These are phyloP conservation scores for Calycina herbarum DNA, from an alignment of 2,329 filamentous ascomycete genomes.

Conservation along the genomic window DNA sequence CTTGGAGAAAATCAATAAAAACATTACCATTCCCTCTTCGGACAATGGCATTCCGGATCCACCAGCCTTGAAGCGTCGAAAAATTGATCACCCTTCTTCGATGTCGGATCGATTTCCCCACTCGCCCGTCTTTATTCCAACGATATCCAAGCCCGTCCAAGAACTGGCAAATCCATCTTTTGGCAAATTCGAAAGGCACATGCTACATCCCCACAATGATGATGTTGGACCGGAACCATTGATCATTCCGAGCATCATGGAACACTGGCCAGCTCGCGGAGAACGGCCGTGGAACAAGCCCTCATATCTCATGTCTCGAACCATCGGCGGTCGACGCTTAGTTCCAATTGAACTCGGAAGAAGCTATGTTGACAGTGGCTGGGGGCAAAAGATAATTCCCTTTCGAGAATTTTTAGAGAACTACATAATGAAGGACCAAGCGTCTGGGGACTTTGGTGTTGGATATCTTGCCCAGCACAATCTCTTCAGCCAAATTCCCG, in stretches of 20 bases:
- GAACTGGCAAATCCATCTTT: slow-evolving; percentile 51
- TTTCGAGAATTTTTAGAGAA: slow-evolving; percentile 68
- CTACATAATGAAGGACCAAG: slow-evolving; percentile 23
- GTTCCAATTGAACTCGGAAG: slow-evolving; percentile 85
- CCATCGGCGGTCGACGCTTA: slow-evolving; percentile 73
- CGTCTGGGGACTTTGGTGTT: slow-evolving; percentile 38
- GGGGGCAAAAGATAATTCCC: slow-evolving; percentile 78
- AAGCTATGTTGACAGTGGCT: slow-evolving; percentile 82
- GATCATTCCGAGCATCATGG: slow-evolving; percentile 65
- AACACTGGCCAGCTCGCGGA: slow-evolving; percentile 76
- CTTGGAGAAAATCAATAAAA: slow-evolving; percentile 57
- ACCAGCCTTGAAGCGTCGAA: slow-evolving; percentile 28
- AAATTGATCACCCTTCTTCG: background rate
- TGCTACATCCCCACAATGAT: slow-evolving; percentile 46
- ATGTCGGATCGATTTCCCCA: slow-evolving; percentile 24
- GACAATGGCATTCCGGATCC: background rate
- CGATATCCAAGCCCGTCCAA: slow-evolving; percentile 44
- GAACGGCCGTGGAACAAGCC: slow-evolving; percentile 70
- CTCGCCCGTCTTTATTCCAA: slow-evolving; percentile 42
- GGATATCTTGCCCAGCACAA: slow-evolving; percentile 93
- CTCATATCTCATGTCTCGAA: slow-evolving; percentile 70
- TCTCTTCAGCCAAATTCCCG: slow-evolving; percentile 79
- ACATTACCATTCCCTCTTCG: background rate
- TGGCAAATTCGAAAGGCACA: slow-evolving; percentile 60
- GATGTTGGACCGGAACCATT: slow-evolving; percentile 56